Evolutionary conservation across 331 rosid genomes (phyloP), one percentile per base, ranked within the genome.

Genomic region (Cydonia oblonga): DNA sequence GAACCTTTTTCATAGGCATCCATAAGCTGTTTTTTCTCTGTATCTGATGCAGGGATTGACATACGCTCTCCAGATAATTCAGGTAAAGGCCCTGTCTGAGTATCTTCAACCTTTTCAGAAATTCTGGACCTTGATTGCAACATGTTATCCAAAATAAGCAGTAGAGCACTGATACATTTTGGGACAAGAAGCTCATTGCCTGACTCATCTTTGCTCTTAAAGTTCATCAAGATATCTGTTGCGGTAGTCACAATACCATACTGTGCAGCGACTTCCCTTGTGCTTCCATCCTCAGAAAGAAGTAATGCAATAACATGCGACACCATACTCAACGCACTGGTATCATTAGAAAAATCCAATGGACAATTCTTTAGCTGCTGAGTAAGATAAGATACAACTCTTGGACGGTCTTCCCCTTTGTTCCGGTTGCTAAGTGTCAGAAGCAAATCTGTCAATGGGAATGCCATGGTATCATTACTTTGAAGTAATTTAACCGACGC

Each of bases 361-460:
- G 92, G 90, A 73, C 93, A 91, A 80, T 86, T 90, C 87, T 91
- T 88, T 70, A 91, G 88, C 82, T 95, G 99, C 84, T 95, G 97
- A 87, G 90, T 80, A 72, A 95, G 90, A 88, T 86, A 91, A 83
- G 96, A 87, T 71, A 78, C 72, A 82, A 95, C 93, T 84, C 77
- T 91, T 32, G 96, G 87, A 38, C 97, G 93, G 70, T 91, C 92
- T 46, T 91, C 93, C 56, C 99, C 99, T 85, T 91, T 91, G 87
- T 85, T 90, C 78, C 88, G 96, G 66, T 76, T 89, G 82, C 97
- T 83, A 56, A 91, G 96, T 71, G 96, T 91, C 51, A 86, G 90
- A 68, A 95, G 90, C 86, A 95, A 87, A 87, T 95, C 99, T 23
- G 97, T 87, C 64, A 91, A 83, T 28, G 91, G 93, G 72, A 95